Percentiles rank a stretch among this genome's conserved stretches.
These are phyloP conservation scores for Gelatoporia subvermispora DNA, from an alignment of 768 basidiomycete species.

Conservation along the genomic window DNA sequence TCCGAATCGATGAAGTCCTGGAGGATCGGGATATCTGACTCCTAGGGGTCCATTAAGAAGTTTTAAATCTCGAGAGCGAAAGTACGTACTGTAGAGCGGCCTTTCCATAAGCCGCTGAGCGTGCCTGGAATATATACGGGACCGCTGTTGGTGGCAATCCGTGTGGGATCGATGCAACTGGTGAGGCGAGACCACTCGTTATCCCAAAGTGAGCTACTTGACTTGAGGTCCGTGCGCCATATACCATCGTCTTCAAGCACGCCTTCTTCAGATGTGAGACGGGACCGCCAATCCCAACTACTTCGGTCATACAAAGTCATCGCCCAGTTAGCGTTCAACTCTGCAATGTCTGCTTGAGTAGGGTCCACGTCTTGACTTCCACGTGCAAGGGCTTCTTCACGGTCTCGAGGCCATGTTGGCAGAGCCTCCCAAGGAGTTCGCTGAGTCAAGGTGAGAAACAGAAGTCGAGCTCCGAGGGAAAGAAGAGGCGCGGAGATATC, in stretches of 20 bases:
- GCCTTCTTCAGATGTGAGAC: constrained; percentile 19
- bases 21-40: no score
- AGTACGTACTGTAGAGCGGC: constrained; percentile 52
- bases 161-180: constrained; percentile 39
- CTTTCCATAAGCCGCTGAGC: constrained; percentile 57
- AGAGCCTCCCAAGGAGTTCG: constrained; percentile 35
- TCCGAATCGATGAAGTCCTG: no score
- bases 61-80: no score
- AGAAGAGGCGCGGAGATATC: constrained; percentile 38
- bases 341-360: constrained; percentile 55
- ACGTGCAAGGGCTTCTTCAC: constrained; percentile 25
- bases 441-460: constrained; percentile 62
- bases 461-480: constrained; percentile 53
- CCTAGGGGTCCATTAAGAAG: no score
- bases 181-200: constrained; percentile 53
- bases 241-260: constrained; percentile 20
- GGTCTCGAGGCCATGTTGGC: constrained; percentile 28
- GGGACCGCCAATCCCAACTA: constrained; percentile 22
- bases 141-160: constrained; percentile 20
- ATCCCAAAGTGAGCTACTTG: constrained; percentile 46
- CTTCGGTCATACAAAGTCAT: constrained; percentile 25
- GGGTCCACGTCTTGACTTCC: constrained; percentile 27
- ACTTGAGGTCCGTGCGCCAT: constrained; percentile 17
- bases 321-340: constrained; percentile 38
- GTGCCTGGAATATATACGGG: constrained; percentile 44